Conservation (phyloP, 2,329 filamentous ascomycete genomes). For the Stemphylium beticola region DNA sequence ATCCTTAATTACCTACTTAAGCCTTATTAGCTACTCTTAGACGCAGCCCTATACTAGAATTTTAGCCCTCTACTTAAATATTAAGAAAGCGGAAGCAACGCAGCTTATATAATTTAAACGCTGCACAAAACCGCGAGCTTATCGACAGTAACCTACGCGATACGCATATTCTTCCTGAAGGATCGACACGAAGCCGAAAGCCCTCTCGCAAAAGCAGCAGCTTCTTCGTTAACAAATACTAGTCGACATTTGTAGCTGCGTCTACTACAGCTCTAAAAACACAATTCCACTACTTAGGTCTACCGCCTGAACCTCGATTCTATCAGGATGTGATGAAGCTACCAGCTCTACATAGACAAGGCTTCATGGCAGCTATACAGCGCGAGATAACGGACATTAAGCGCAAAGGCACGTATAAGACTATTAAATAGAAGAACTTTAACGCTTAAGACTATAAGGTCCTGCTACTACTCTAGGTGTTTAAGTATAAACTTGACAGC, state of each 20-base stretch:
- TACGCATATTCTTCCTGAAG: slow-evolving; percentile 14
- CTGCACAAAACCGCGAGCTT: slow-evolving; percentile 10
- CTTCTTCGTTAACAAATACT: slow-evolving; percentile 20
- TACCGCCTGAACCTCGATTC: slow-evolving; percentile 12
- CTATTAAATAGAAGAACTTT: slow-evolving; percentile 19
- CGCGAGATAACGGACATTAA: slow-evolving; percentile 12
- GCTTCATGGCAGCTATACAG: slow-evolving; percentile 14
- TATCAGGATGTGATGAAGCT: slow-evolving; percentile 19
- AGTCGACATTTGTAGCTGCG: slow-evolving; percentile 13
- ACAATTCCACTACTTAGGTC: slow-evolving; percentile 10
- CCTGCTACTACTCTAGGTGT: slow-evolving; percentile 15
- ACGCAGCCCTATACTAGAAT: slow-evolving; percentile 2
- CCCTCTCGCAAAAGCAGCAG: slow-evolving; percentile 14
- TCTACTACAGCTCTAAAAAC: slow-evolving; percentile 13
- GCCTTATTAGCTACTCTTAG: slow-evolving; percentile 1
- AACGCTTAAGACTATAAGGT: slow-evolving; percentile 16
- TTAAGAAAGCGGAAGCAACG: slow-evolving; percentile 14
- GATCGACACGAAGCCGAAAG: slow-evolving; percentile 9
- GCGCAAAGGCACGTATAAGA: slow-evolving; percentile 16
- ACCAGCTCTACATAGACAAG: slow-evolving; percentile 11
- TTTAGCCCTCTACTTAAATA: slow-evolving; percentile 8
- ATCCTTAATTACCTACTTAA: slow-evolving; percentile 1
- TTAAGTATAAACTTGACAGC: slow-evolving; percentile 21
- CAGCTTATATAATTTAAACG: slow-evolving; percentile 6
- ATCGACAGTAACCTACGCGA: slow-evolving; percentile 11